Percentiles rank a stretch among this genome's conserved stretches.
phyloP scores from a whole-genome alignment of 306 rosid species.

The Hippophae rhamnoides region DNA sequence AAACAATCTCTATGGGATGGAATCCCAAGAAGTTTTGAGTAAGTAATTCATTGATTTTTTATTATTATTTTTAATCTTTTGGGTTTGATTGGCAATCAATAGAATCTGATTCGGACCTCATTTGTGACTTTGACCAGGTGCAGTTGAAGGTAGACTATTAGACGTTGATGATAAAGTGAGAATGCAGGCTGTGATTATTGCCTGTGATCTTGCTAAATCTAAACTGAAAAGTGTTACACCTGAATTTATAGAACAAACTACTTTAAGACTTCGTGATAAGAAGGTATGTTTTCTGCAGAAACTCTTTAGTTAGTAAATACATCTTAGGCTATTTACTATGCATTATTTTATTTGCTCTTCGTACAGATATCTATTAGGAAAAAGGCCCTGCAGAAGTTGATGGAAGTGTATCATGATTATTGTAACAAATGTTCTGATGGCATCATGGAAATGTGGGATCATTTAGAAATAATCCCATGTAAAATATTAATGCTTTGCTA shows the following conservation, averaged over 20 bases:
- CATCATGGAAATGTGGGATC: slow-evolving; percentile 37
- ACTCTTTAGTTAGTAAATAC: slow-evolving; percentile 8
- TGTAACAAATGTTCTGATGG: slow-evolving; percentile 69
- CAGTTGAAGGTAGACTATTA: slow-evolving; percentile 58
- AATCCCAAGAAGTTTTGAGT: slow-evolving; percentile 61
- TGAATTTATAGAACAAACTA: slow-evolving; percentile 48
- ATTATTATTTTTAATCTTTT: not conserved
- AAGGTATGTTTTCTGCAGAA: slow-evolving; percentile 43
- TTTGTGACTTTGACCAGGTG: slow-evolving; percentile 44
- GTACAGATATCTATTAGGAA: slow-evolving; percentile 68
- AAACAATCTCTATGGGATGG: slow-evolving; percentile 43
- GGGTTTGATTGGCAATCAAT: slow-evolving; percentile 16
- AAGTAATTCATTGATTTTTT: slow-evolving; percentile 30
- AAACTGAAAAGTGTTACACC: slow-evolving; percentile 46
- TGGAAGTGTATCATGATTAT: slow-evolving; percentile 62
- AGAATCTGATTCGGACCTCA: slow-evolving; percentile 14
- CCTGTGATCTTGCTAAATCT: slow-evolving; percentile 75
- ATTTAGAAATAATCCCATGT: slow-evolving; percentile 76
- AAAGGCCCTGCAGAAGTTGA: slow-evolving; percentile 62
- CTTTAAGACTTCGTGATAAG: slow-evolving; percentile 81
- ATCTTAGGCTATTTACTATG: slow-evolving; percentile 1
- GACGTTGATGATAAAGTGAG: slow-evolving; percentile 89
- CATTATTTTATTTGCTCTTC: slow-evolving; percentile 10
- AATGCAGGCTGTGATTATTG: slow-evolving; percentile 63
- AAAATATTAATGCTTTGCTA: slow-evolving; percentile 81